Base-by-base conservation (phyloP, 495 filamentous ascomycete species). In the Cryomyces minteri region DNA sequence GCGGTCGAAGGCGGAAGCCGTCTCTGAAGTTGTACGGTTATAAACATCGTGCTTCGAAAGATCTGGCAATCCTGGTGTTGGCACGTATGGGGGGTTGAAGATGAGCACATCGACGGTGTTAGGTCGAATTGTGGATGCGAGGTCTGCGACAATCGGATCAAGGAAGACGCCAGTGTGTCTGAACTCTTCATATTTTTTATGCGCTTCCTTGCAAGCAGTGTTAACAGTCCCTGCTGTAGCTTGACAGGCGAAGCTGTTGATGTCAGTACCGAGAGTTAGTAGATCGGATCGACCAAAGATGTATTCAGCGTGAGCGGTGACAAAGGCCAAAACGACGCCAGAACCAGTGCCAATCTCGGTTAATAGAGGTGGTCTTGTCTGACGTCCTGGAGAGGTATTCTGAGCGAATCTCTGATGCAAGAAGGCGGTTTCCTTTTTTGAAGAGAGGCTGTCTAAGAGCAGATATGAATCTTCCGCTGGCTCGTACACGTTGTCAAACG, bases 41-140 rank as follows among this genome's bases (percentile, higher is more conserved):
- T 48, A 51, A 14, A 40, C 53, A 32, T 54, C 54, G 32, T 57
- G 59, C 7, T 54, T 51, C 2, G 60, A 47, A 1, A 73, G 46
- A 6, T 62, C 46, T 1, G 80, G 88, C 30, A 93, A 53, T n/a
- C 74, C 71, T 11, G 72, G 63, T 1, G 85, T 88, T 5, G 90
- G 90, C 5, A 96, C 90, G 53, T 98, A 98, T 0, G 90, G 90
- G 32, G 90, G 90, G 57, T 98, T 98, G 70, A 96, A 96, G 32
- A 98, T 70, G 31, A 96, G 66, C 25, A 98, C 71, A 57, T 96
- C 90, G 0, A 93, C 74, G 33, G 57, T 55, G 4, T 68, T 61
- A 0, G 61, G 51, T 2, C 70, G 65, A 5, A 94, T 46, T 2
- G 78, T 62, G 9, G 68, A 56, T 6, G 66, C 62, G 0, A 98